These are phyloP conservation scores for Clavispora vitiphila DNA, from an alignment of 805 yeast species.

Conservation along the genomic window DNA sequence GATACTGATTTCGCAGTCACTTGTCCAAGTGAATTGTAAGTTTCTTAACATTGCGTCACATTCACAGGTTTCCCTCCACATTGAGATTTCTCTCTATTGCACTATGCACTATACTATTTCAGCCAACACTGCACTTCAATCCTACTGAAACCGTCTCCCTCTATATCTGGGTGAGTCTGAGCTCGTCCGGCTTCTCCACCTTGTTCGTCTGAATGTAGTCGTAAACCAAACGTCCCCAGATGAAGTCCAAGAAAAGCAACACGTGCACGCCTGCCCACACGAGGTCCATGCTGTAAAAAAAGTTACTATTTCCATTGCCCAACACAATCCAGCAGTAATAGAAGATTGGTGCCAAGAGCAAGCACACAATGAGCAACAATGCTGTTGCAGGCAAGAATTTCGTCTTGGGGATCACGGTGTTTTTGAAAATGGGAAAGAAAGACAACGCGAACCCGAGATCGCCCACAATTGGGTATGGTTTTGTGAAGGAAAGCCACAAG, in stretches of 20 bases:
- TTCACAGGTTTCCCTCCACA: too few relatives aligned
- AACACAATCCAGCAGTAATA: slow-evolving; percentile 91
- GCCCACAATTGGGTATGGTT: slow-evolving; percentile 80
- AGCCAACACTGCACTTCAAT: too few relatives aligned
- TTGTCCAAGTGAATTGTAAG: too few relatives aligned
- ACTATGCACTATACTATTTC: too few relatives aligned
- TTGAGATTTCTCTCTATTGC: too few relatives aligned
- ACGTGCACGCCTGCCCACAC: slow-evolving; percentile 71
- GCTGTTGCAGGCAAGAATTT: slow-evolving; percentile 42
- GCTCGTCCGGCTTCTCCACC: slow-evolving; percentile 27
- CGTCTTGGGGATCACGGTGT: slow-evolving; percentile 43
- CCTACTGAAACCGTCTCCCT: not conserved
- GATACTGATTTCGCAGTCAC: too few relatives aligned
- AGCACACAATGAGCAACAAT: slow-evolving; percentile 45
- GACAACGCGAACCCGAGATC: slow-evolving; percentile 53
- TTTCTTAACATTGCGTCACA: too few relatives aligned
- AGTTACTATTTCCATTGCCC: slow-evolving; percentile 94
- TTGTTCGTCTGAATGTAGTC: slow-evolving; percentile 49
- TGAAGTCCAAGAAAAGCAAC: slow-evolving; percentile 63
- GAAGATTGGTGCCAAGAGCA: slow-evolving; percentile 78
- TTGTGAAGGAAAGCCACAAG: slow-evolving; percentile 55
- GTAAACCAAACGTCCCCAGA: slow-evolving; percentile 71
- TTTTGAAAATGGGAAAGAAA: slow-evolving; percentile 38
- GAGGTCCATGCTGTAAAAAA: slow-evolving; percentile 90
- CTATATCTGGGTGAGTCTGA: slow-evolving; percentile 48